Evolutionary conservation across 805 yeast genomes (phyloP).

Genomic region (Yamadazyma takamatsuzukensis): DNA sequence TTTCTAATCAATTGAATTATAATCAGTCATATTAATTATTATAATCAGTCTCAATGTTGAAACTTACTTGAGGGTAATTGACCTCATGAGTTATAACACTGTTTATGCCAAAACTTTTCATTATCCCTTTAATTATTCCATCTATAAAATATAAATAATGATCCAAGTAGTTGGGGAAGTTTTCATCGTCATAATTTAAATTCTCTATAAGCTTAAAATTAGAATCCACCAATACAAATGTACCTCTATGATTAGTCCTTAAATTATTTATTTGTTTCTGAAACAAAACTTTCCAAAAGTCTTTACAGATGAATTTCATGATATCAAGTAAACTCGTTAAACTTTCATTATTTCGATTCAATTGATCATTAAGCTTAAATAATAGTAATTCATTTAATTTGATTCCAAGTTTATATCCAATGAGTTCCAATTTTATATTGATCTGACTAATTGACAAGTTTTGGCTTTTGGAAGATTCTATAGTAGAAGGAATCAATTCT

Average conservation of each 20-base stretch:
- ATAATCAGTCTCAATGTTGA: conserved; percentile 60
- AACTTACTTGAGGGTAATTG: conserved; percentile 64
- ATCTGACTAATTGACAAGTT: conserved; percentile 6
- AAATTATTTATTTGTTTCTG: conserved; percentile 88
- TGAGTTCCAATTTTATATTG: conserved; percentile 44
- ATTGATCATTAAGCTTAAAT: conserved; percentile 27
- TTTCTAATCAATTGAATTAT: too few species aligned
- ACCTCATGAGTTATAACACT: conserved; percentile 63
- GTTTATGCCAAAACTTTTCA: conserved; percentile 65
- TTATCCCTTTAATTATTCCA: conserved; percentile 71
- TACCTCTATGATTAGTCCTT: conserved; percentile 87
- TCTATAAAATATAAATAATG: conserved; percentile 64
- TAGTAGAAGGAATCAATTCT: conserved; percentile 12
- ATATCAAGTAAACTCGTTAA: conserved; percentile 68
- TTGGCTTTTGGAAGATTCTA: conserved; percentile 8
- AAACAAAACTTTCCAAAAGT: conserved; percentile 79
- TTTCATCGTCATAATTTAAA: conserved; percentile 50
- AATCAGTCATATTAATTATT: conserved; percentile 26
- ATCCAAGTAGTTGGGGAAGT: conserved; percentile 49
- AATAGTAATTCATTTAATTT: conserved; percentile 49
- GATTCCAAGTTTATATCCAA: conserved; percentile 69
- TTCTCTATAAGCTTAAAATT: conserved; percentile 51
- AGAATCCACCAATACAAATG: conserved; percentile 74
- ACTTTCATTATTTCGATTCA: conserved; percentile 19
- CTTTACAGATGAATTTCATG: conserved; percentile 90